phyloP scores from a whole-genome alignment of 192 early-diverging fungal species.

The Podochytrium sp. region DNA sequence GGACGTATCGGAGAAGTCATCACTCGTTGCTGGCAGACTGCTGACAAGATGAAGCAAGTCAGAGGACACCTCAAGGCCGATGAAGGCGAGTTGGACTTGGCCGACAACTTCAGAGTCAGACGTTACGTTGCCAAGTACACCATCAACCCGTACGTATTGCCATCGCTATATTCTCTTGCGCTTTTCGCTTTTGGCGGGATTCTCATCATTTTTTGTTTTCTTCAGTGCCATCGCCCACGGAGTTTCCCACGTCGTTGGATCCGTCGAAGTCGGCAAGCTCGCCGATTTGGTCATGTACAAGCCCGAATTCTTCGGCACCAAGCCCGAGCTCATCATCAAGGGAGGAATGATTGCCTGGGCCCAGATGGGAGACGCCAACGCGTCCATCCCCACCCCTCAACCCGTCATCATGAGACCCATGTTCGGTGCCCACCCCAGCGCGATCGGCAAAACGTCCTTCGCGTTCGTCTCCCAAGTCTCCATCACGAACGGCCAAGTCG shows the following conservation, averaged over 20 bases:
- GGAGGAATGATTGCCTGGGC: slow-evolving; percentile 84
- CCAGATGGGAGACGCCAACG: slow-evolving; percentile 93
- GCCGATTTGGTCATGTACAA: slow-evolving; percentile 89
- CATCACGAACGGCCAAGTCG: slow-evolving; percentile 45
- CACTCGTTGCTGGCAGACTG: slow-evolving; percentile 91
- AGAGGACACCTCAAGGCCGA: slow-evolving; percentile 45
- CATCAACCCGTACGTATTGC: slow-evolving; percentile 84
- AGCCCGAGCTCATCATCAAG: slow-evolving; percentile 86
- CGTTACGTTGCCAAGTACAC: slow-evolving; percentile 98
- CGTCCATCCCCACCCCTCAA: slow-evolving; percentile 93
- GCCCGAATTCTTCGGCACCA: slow-evolving; percentile 86
- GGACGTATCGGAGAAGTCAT: slow-evolving; percentile 95
- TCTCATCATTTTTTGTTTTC: neutral
- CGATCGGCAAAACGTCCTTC: slow-evolving; percentile 63
- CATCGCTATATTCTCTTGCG: slow-evolving; percentile 6
- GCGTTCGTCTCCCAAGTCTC: slow-evolving; percentile 85
- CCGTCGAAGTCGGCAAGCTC: slow-evolving; percentile 91
- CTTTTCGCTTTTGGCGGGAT: neutral
- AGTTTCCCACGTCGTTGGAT: slow-evolving; percentile 84
- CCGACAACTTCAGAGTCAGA: slow-evolving; percentile 87
- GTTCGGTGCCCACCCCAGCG: slow-evolving; percentile 76
- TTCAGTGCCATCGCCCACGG: slow-evolving; percentile 85
- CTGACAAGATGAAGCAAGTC: slow-evolving; percentile 90
- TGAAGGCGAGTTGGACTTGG: slow-evolving; percentile 36
- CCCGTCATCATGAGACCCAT: slow-evolving; percentile 84